Evolutionary conservation across 495 filamentous ascomycete genomes (phyloP).

Genomic region (Penicillium coprophilum): DNA sequence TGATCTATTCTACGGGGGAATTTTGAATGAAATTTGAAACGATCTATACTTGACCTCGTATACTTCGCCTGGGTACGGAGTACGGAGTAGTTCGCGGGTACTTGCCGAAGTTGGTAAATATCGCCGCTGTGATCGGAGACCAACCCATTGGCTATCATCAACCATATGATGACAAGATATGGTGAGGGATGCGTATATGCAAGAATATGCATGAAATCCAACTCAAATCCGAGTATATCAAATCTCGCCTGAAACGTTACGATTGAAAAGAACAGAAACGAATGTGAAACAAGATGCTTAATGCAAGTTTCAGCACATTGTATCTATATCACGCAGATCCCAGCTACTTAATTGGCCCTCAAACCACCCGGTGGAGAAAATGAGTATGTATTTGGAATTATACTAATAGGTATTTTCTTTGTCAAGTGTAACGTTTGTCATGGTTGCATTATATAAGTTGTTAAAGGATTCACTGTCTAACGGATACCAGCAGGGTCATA

Average conservation of each 20-base stretch:
- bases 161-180: background rate
- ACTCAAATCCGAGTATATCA: background rate
- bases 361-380: background rate
- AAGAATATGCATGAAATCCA: background rate
- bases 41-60: background rate
- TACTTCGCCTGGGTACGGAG: background rate
- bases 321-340: background rate
- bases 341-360: background rate
- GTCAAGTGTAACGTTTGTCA: background rate
- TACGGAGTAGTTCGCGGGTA: slow-evolving; percentile 4
- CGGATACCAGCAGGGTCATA: slow-evolving; percentile 1
- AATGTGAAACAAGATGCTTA: background rate
- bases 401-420: background rate
- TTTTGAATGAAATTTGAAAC: background rate
- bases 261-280: background rate
- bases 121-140: slow-evolving; percentile 1
- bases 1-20: too few species aligned
- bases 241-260: background rate
- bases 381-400: slow-evolving; percentile 5
- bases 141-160: background rate
- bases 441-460: background rate
- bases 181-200: background rate
- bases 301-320: slow-evolving; percentile 1
- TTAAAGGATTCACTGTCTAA: background rate
- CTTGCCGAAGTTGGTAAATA: slow-evolving; percentile 1